Evolutionary conservation across 129 eudicot species (phyloP).

Genomic region (Centaurea solstitialis): DNA sequence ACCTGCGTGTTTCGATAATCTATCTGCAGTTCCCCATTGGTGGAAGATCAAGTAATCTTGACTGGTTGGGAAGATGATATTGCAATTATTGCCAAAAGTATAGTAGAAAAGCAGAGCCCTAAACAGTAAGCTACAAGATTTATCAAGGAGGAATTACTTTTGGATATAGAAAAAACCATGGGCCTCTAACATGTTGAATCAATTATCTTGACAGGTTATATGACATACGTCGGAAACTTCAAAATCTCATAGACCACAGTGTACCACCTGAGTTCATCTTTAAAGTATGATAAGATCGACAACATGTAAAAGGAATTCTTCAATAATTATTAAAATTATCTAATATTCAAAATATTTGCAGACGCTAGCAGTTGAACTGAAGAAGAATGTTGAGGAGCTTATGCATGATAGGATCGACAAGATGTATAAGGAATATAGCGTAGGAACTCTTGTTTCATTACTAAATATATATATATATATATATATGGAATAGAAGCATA

Average conservation of each 20-base stretch:
- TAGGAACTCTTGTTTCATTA: conserved; percentile 23
- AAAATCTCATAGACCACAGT: conserved; percentile 73
- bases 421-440: conserved; percentile 52
- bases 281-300: conserved; percentile 25
- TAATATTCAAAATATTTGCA: conserved; percentile 34
- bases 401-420: conserved; percentile 45
- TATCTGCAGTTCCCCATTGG: conserved; percentile 40
- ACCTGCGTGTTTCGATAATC: conserved; percentile 19
- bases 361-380: conserved; percentile 58
- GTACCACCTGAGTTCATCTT: conserved; percentile 79
- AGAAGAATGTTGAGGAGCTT: conserved; percentile 47
- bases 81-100: conserved; percentile 55
- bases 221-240: conserved; percentile 65
- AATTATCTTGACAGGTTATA: conserved; percentile 52
- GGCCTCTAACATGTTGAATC: conserved; percentile 16
- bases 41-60: conserved; percentile 58
- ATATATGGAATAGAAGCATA: neutral
- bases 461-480: neutral
- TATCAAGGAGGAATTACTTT: neutral
- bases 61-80: conserved; percentile 88
- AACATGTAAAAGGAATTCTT: no score
- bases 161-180: neutral
- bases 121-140: conserved; percentile 57
- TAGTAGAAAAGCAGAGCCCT: conserved; percentile 76
- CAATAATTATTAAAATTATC: neutral